A percentile compares a stretch with the other conserved stretches of the same genome.
These are phyloP conservation scores for Pachyrhizus erosus DNA, from an alignment of 306 rosid species.

Conservation along the genomic window DNA sequence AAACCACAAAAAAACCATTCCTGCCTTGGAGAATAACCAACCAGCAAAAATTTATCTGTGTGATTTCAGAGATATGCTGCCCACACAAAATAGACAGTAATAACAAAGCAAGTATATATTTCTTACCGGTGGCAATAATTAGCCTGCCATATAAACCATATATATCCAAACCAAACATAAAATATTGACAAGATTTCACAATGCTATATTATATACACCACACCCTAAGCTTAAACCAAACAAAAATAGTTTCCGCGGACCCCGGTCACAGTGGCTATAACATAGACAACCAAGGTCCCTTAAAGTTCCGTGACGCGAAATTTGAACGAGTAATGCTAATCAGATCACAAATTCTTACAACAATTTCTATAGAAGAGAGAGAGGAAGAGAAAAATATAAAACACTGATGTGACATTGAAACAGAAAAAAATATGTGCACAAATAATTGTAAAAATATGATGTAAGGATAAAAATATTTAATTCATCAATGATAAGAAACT, in stretches of 20 bases:
- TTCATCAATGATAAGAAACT: background rate
- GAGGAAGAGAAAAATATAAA: background rate
- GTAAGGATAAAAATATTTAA: background rate
- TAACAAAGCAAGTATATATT: slow-evolving; percentile 29
- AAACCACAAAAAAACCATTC: slow-evolving; percentile 33
- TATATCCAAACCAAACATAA: slow-evolving; percentile 39
- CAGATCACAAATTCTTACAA: background rate
- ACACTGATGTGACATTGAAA: background rate
- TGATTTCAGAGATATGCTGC: slow-evolving; percentile 37
- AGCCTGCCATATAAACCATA: slow-evolving; percentile 35
- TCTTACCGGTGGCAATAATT: slow-evolving; percentile 13
- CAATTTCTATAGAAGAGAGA: background rate
- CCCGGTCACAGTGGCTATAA: slow-evolving; percentile 38
- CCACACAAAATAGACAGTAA: slow-evolving; percentile 54
- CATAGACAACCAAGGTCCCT: slow-evolving; percentile 7
- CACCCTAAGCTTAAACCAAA: slow-evolving; percentile 36
- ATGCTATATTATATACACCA: slow-evolving; percentile 36
- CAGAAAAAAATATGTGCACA: background rate
- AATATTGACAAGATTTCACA: slow-evolving; percentile 48
- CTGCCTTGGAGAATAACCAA: slow-evolving; percentile 39
- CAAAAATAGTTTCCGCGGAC: slow-evolving; percentile 33
- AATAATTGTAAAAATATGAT: background rate
- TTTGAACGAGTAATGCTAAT: background rate
- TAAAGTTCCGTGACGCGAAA: background rate
- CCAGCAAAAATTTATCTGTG: slow-evolving; percentile 24